Percentiles rank a stretch among this genome's conserved stretches.
Evolutionary conservation across 208 protist genomes (phyloP).

Genomic region (Acanthamoeba lenticulata): DNA sequence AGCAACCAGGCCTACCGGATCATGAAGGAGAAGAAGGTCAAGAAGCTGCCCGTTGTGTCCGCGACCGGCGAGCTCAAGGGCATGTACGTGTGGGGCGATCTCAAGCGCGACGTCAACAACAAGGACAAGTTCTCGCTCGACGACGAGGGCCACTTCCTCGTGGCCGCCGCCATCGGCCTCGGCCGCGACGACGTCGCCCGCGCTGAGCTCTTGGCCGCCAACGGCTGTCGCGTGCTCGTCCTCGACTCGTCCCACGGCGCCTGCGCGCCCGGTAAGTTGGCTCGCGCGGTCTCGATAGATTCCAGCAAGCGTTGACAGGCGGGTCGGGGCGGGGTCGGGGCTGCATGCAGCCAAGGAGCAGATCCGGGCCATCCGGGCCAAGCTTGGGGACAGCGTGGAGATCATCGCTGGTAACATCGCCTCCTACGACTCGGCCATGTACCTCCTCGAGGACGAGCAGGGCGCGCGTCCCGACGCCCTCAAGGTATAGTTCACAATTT

Average conservation of each 20-base stretch:
- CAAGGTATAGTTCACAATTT: background rate
- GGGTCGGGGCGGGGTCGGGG: background rate
- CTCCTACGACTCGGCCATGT: slow-evolving; percentile 91
- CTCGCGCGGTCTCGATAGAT: background rate
- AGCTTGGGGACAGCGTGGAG: slow-evolving; percentile 75
- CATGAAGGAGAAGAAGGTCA: slow-evolving; percentile 79
- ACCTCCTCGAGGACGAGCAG: slow-evolving; percentile 79
- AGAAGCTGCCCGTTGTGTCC: slow-evolving; percentile 98
- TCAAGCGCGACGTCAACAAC: slow-evolving; percentile 52
- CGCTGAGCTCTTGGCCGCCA: slow-evolving; percentile 88
- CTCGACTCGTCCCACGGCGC: slow-evolving; percentile 89
- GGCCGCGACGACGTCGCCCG: slow-evolving; percentile 92
- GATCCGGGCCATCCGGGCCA: slow-evolving; percentile 7
- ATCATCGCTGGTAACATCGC: slow-evolving; percentile 95
- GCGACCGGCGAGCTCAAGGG: slow-evolving; percentile 92
- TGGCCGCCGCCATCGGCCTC: slow-evolving; percentile 93
- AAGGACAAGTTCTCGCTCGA: slow-evolving; percentile 58
- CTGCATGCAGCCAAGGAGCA: background rate
- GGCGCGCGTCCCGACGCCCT: slow-evolving; percentile 47
- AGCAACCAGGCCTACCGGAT: slow-evolving; percentile 92
- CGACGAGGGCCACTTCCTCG: slow-evolving; percentile 68
- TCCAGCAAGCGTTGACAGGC: background rate
- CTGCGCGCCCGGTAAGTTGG: slow-evolving; percentile 27
- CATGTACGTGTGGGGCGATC: slow-evolving; percentile 72
- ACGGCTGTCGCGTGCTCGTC: slow-evolving; percentile 94